Evolutionary conservation across 352 stramenopile species (phyloP), one percentile per base, ranked within the genome.

Genomic region (Plasmopara halstedii): DNA sequence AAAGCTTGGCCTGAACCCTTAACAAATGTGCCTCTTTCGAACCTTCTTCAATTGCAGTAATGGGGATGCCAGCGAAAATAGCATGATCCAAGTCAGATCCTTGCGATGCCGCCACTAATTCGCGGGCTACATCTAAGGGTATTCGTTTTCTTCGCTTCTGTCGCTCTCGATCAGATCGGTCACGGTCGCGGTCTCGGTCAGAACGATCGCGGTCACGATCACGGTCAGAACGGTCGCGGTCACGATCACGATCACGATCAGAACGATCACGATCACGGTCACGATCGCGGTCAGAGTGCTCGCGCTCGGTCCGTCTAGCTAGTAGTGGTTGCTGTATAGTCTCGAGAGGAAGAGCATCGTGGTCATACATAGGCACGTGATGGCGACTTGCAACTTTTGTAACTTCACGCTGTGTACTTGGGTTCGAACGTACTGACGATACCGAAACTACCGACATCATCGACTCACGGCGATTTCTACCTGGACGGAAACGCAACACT

Each of bases 91-190:
- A 64, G 25, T 90, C 75, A 6, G 83, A 65, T 25, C 78, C 77
- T 55, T 84, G 76, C 18, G 81, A 88, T 29, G 76, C 78, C 19
- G 81, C 78, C 8, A 93, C 81, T 2, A 93, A 43, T 56, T 93
- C 74, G 18, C 78, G 79, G 18, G 81, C 81, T 10, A 93, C 76
- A 17, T 90, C 67, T 32, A 93, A 48, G 4, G 78, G 76, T 50
- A 93, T 93, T 25, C 79, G 74, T 54, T 85, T 85, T 62, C 88
- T 90, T 46, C 79, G 76, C 29, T 80, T 80, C 26, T 70, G 60
- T 21, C 59, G 55, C 29, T 87, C 71, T 32, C 42, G 56, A 15
- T 67, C 58, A 43, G 50, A 45, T 13, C 42, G 50, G 13, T 58
- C 47, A 40, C 39, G 55, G 2, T 58, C 48, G 3, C 25, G 25